phyloP scores from a whole-genome alignment of 2,329 filamentous ascomycete genomes.

The Paraphoma chrysanthemicola region DNA sequence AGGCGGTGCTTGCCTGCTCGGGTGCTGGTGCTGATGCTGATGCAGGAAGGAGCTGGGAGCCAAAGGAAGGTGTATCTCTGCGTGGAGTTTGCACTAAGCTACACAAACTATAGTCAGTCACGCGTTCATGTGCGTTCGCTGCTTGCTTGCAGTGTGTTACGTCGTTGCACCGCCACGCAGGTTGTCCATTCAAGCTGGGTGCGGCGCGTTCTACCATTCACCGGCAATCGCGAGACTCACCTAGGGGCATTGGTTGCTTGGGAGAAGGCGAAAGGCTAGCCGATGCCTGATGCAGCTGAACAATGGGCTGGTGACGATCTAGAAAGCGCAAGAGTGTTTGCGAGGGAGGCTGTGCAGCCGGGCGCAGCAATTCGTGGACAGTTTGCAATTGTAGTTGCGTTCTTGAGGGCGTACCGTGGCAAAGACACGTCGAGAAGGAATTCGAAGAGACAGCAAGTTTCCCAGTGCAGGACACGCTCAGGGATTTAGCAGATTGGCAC shows the following conservation, averaged over 20 bases:
- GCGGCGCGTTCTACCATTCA: conserved; percentile 2
- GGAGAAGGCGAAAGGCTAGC: conserved; percentile 12
- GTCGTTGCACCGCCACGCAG: neutral
- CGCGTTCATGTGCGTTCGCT: neutral
- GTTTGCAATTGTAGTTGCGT: neutral
- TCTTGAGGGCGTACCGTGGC: neutral
- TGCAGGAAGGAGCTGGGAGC: neutral
- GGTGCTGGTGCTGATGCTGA: neutral
- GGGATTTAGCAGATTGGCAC: neutral
- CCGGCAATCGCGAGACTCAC: conserved; percentile 11
- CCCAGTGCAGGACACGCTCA: neutral
- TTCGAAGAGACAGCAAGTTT: neutral
- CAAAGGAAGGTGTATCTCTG: neutral
- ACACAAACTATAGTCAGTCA: conserved; percentile 1
- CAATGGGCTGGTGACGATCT: conserved; percentile 1
- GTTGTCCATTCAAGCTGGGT: conserved; percentile 7
- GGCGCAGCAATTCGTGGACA: conserved; percentile 4
- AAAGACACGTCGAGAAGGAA: neutral
- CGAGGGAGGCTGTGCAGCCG: conserved; percentile 3
- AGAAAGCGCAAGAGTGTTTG: conserved; percentile 3
- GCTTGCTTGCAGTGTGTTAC: neutral
- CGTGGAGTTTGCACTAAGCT: neutral
- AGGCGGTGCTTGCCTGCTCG: conserved; percentile 1
- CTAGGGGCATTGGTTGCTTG: conserved; percentile 6
- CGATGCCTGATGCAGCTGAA: conserved; percentile 8